Percentiles rank a stretch among this genome's conserved stretches.
These are phyloP conservation scores for Yamadazyma diddensiae DNA, from an alignment of 1,139 yeast species.

Conservation along the genomic window DNA sequence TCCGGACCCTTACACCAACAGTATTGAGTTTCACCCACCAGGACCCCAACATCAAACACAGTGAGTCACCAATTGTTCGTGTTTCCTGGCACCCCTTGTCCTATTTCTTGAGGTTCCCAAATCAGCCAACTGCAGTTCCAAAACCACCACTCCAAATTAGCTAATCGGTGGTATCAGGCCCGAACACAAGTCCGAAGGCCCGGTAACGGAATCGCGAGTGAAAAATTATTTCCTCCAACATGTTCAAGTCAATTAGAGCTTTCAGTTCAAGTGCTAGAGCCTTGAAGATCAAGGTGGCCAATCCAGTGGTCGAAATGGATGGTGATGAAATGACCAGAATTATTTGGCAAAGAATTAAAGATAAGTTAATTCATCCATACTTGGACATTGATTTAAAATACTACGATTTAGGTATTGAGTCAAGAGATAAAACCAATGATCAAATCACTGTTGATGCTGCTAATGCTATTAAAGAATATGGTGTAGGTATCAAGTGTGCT, in stretches of 20 bases:
- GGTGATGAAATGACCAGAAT: constrained; percentile 97
- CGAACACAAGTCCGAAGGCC: too few relatives aligned
- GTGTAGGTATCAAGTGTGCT: constrained; percentile 95
- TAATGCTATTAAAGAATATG: constrained; percentile 79
- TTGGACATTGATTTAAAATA: constrained; percentile 85
- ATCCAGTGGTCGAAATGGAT: constrained; percentile 92
- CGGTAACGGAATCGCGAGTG: too few relatives aligned
- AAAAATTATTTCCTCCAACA: constrained; percentile 1
- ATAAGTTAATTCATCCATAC: constrained; percentile 78
- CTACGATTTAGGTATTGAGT: constrained; percentile 83
- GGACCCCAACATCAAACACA: too few relatives aligned
- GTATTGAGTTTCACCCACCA: too few relatives aligned
- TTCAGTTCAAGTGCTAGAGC: constrained; percentile 9
- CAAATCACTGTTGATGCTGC: constrained; percentile 89
- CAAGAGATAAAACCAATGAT: constrained; percentile 86
- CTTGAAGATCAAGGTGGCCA: constrained; percentile 71
- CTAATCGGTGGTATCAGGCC: constrained; percentile 2
- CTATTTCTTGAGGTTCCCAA: too few relatives aligned
- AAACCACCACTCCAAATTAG: too few relatives aligned
- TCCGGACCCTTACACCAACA: too few relatives aligned
- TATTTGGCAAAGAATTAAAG: constrained; percentile 85
- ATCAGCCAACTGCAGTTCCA: too few relatives aligned
- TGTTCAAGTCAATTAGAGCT: constrained; percentile 9
- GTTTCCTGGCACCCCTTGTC: too few relatives aligned
- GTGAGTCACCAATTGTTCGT: too few relatives aligned